These are phyloP conservation scores for Bolboschoenus planiculmis DNA, from an alignment of 176 grass and related monocot species.

Conservation along the genomic window DNA sequence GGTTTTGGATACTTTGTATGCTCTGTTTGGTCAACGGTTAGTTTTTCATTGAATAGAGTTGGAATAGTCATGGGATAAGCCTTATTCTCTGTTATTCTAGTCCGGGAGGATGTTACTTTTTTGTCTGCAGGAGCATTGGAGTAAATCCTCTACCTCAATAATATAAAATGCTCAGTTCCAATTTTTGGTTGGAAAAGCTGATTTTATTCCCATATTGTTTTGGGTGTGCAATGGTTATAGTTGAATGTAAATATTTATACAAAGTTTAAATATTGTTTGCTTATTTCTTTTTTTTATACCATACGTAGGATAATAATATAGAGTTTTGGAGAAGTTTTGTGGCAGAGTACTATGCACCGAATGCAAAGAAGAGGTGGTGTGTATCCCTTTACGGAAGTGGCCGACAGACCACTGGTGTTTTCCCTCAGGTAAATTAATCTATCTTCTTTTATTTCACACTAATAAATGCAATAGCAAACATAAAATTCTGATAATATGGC, in stretches of 20 bases:
- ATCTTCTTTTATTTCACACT: not conserved
- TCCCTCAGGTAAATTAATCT: slow-evolving; percentile 60
- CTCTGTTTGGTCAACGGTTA: not conserved
- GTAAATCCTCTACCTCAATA: not conserved
- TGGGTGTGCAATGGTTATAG: not conserved
- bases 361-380: slow-evolving; percentile 98
- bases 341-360: slow-evolving; percentile 85
- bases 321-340: slow-evolving; percentile 98
- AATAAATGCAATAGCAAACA: not conserved
- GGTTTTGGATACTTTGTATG: not conserved
- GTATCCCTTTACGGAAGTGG: slow-evolving; percentile 93
- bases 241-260: not conserved
- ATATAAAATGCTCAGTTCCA: not conserved
- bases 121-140: not conserved
- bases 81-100: not conserved
- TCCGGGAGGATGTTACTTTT: not conserved
- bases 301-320: slow-evolving; percentile 83
- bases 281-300: not conserved
- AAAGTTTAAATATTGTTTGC: not conserved
- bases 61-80: not conserved
- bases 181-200: not conserved
- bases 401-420: slow-evolving; percentile 98
- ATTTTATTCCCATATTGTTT: not conserved
- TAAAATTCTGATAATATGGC: slow-evolving; percentile 2
- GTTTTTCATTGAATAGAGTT: not conserved